These are phyloP conservation scores for Xylariomycetidae sp. DNA, from an alignment of 2,329 filamentous ascomycete genomes.

Conservation along the genomic window DNA sequence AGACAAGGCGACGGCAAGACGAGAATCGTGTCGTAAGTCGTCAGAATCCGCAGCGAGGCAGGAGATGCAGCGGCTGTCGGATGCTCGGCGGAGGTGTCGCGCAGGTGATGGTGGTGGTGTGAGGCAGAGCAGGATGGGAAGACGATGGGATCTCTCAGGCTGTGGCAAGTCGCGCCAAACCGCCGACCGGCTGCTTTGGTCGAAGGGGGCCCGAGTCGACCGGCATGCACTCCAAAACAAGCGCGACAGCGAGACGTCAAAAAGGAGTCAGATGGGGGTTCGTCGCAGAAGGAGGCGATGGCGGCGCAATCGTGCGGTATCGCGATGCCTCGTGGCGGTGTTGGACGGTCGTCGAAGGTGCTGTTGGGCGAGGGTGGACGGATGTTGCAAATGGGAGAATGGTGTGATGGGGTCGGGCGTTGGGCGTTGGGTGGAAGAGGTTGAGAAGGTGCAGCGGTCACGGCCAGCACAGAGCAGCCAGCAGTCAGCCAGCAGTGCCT, in stretches of 20 bases:
- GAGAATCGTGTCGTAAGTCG: too few relatives aligned
- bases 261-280: too few relatives aligned
- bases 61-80: too few relatives aligned
- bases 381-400: too few relatives aligned
- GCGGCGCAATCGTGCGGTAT: not conserved
- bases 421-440: too few relatives aligned
- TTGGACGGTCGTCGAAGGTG: not conserved
- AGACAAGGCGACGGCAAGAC: too few relatives aligned
- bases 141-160: slow-evolving; percentile 17
- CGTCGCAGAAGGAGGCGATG: not conserved
- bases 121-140: slow-evolving; percentile 2
- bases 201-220: slow-evolving; percentile 25
- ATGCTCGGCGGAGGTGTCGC: slow-evolving; percentile 4
- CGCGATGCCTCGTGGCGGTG: not conserved
- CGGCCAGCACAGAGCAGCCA: too few relatives aligned
- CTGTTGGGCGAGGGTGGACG: not conserved
- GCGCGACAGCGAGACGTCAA: too few relatives aligned
- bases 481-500: too few relatives aligned
- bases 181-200: slow-evolving; percentile 32
- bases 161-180: slow-evolving; percentile 32
- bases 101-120: slow-evolving; percentile 5
- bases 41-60: too few relatives aligned
- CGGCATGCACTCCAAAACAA: slow-evolving; percentile 27
- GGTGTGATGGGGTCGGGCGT: too few relatives aligned
- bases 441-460: too few relatives aligned